Percentiles rank a stretch among this genome's conserved stretches.
Evolutionary conservation across 306 rosid species (phyloP).

Genomic region (Malus fusca): DNA sequence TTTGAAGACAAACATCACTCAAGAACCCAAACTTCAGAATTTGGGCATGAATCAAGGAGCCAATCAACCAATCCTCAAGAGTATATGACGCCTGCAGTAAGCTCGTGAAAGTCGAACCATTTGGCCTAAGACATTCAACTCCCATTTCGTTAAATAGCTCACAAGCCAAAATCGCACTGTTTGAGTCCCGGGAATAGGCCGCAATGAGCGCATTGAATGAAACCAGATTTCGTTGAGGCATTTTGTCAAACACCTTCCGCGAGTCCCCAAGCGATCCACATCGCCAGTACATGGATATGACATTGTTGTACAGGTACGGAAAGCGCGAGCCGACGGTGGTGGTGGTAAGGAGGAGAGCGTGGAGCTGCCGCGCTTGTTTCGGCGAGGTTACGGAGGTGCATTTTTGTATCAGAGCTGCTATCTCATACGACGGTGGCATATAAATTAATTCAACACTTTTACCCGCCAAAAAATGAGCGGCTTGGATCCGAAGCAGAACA

Average conservation of each 20-base stretch:
- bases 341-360: constrained; percentile 59
- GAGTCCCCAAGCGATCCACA: constrained; percentile 43
- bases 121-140: constrained; percentile 38
- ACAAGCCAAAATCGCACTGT: constrained; percentile 34
- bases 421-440: constrained; percentile 25
- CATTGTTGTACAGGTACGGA: constrained; percentile 56
- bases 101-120: constrained; percentile 62
- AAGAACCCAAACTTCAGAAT: constrained; percentile 60
- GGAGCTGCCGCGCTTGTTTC: constrained; percentile 69
- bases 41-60: constrained; percentile 60
- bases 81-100: constrained; percentile 55
- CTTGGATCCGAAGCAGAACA: background rate
- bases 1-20: constrained; percentile 52
- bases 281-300: constrained; percentile 63
- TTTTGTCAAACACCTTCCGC: constrained; percentile 60
- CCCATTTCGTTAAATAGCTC: constrained; percentile 37
- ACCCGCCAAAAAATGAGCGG: constrained; percentile 2
- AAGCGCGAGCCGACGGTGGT: constrained; percentile 11
- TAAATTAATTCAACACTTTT: background rate
- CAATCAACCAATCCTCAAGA: constrained; percentile 46
- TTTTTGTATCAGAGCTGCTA: constrained; percentile 38
- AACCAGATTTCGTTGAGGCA: constrained; percentile 64
- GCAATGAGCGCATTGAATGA: constrained; percentile 72
- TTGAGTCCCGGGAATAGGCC: constrained; percentile 43
- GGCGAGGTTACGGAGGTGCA: constrained; percentile 49